A percentile compares a stretch with the other conserved stretches of the same genome.
Conservation (phyloP, 495 filamentous ascomycete genomes). For the Gamarada debralockiae region DNA sequence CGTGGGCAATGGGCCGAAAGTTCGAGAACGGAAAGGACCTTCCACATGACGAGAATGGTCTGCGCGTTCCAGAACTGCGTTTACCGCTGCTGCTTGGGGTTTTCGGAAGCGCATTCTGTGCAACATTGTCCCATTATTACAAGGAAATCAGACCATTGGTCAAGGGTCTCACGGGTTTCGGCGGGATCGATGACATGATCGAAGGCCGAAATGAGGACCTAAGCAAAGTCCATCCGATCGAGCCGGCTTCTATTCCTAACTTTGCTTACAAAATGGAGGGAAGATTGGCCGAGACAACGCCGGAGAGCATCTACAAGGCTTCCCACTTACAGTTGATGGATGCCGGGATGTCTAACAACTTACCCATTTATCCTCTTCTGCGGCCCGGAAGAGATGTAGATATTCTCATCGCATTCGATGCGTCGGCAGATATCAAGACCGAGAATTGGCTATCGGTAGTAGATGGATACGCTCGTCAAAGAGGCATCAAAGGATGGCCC, state of each 20-base stretch:
- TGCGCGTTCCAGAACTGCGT: constrained; percentile 74
- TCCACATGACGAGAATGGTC: constrained; percentile 47
- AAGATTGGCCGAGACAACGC: constrained; percentile 66
- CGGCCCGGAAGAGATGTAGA: constrained; percentile 85
- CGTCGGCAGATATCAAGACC: constrained; percentile 75
- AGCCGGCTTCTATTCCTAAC: constrained; percentile 85
- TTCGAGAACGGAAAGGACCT: constrained; percentile 69
- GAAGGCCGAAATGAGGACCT: constrained; percentile 75
- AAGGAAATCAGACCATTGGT: constrained; percentile 82
- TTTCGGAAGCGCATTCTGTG: constrained; percentile 95
- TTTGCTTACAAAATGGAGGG: constrained; percentile 76
- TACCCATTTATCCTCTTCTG: constrained; percentile 91
- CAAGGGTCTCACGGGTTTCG: constrained; percentile 67
- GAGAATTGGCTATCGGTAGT: constrained; percentile 92
- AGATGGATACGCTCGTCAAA: constrained; percentile 86
- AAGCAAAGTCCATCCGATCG: constrained; percentile 86
- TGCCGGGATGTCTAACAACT: constrained; percentile 96
- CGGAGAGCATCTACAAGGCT: constrained; percentile 64
- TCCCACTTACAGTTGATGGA: constrained; percentile 87
- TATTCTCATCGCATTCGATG: constrained; percentile 86
- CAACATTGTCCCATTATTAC: constrained; percentile 92
- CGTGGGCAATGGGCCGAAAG: constrained; percentile 83
- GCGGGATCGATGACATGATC: constrained; percentile 81
- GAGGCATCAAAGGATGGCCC: constrained; percentile 90
- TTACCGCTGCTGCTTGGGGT: constrained; percentile 82